Evolutionary conservation across 2,329 filamentous ascomycete species (phyloP), one percentile per base, ranked within the genome.

Genomic region (Sporothrix mexicana): DNA sequence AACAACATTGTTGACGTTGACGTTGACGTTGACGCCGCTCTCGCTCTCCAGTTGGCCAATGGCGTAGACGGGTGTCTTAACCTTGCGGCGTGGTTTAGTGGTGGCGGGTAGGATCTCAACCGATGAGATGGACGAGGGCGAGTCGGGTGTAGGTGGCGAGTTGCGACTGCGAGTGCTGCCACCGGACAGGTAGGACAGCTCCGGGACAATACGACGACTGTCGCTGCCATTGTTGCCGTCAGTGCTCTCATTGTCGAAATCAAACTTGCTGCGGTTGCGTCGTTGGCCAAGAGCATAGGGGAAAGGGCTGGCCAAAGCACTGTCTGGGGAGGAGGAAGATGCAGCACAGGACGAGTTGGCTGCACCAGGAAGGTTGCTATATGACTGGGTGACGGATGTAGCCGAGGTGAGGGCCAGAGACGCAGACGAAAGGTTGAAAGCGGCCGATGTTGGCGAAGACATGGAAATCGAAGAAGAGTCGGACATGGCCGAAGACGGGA

Each of bases 31-130:
- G 10, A 3, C 25, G 8, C 17, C 61, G 13, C 20, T 30, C 7
- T 7, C 67, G 7, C 79, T 79, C 73, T 88, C 86, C 1, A 86
- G 80, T 76, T 88, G 85, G 15, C 85, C 85, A 72, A 88, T 85
- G 10, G 80, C 80, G 57, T 82, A 82, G 25, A 87, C 84, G 0
- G 86, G 86, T 1, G 85, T 88, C 77, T 87, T 88, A 53, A 85
- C 84, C 69, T 84, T 84, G 43, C 84, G 82, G 72, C 85, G 82
- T 75, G 81, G 81, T 7, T 78, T 78, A n/a, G 20, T 6, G 17
- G 70, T 23, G 2, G 79, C 80, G 6, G 75, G 71, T 2, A 74
- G 71, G 1, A 23, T 45, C n/a, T 78, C 70, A 10, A 17, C 47
- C 0, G 70, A 72, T 0, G 30, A 51, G 17, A 41, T 30, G 1